Evolutionary conservation across 148 eudicot species (phyloP).

Genomic region (Selenicereus undatus): DNA sequence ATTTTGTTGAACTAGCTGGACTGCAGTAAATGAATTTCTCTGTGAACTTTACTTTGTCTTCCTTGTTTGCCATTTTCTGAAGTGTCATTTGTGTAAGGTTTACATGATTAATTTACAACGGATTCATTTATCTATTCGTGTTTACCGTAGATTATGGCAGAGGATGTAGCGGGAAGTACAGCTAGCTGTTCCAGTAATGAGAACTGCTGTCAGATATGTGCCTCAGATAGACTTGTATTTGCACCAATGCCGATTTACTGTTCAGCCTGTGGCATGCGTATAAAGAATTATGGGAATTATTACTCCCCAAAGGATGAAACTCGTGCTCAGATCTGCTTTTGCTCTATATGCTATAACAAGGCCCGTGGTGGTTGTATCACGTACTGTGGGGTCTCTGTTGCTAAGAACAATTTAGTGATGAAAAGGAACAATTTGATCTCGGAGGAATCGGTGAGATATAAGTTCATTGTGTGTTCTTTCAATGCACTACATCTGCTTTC

Average conservation of each 20-base stretch:
- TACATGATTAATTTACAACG: background rate
- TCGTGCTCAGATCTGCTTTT: conserved; percentile 47
- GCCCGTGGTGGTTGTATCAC: conserved; percentile 43
- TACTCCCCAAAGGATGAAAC: conserved; percentile 44
- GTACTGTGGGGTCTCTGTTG: conserved; percentile 38
- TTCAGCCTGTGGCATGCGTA: conserved; percentile 49
- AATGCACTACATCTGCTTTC: background rate
- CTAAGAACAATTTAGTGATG: conserved; percentile 48
- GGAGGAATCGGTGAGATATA: conserved; percentile 61
- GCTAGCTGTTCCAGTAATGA: conserved; percentile 29
- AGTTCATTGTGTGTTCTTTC: conserved; percentile 2
- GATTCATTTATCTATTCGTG: background rate
- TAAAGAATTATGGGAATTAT: conserved; percentile 47
- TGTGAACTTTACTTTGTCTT: background rate
- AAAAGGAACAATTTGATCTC: conserved; percentile 47
- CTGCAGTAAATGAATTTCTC: background rate
- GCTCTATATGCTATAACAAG: conserved; percentile 50
- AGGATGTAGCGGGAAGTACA: conserved; percentile 36
- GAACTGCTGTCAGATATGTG: conserved; percentile 69
- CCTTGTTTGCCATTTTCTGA: background rate
- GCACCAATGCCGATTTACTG: conserved; percentile 68
- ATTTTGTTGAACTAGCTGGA: background rate
- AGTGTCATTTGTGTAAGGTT: background rate
- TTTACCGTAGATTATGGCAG: conserved; percentile 23
- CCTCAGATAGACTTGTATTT: conserved; percentile 45